A percentile compares a stretch with the other conserved stretches of the same genome.
Evolutionary conservation across 441 rosid genomes (phyloP).

Genomic region (Rhodomyrtus psidioides): DNA sequence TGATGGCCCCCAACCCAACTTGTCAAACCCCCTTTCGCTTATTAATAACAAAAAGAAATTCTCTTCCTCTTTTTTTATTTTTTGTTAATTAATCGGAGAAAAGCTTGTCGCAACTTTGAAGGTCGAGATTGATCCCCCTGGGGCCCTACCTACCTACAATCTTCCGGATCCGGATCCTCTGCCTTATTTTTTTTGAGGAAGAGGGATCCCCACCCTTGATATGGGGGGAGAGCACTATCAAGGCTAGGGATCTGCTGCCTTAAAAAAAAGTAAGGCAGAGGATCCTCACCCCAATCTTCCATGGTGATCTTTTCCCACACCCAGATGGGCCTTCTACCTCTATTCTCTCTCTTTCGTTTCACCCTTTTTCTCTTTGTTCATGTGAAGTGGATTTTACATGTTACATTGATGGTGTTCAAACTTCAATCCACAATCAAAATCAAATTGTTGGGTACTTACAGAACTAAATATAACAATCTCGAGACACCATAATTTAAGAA

Average conservation of each 20-base stretch:
- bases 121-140: constrained; percentile 12
- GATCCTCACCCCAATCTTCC: too few species aligned
- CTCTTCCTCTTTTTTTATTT: not conserved
- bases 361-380: not conserved
- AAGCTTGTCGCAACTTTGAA: constrained; percentile 23
- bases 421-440: not conserved
- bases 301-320: constrained; percentile 4
- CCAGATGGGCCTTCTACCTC: constrained; percentile 12
- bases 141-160: too few species aligned
- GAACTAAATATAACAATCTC: not conserved
- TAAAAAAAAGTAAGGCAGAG: too few species aligned
- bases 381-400: not conserved
- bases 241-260: too few species aligned
- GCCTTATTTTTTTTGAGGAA: too few species aligned
- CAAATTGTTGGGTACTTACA: not conserved
- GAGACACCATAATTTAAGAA: not conserved
- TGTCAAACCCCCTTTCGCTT: constrained; percentile 6
- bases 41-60: not conserved
- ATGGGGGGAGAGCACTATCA: too few species aligned
- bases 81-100: too few species aligned
- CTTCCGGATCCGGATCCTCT: too few species aligned
- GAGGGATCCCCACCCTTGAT: too few species aligned
- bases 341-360: not conserved
- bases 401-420: not conserved
- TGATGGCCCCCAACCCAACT: constrained; percentile 1